Evolutionary conservation across 495 filamentous ascomycete genomes (phyloP).

Genomic region (Lasiosphaeria hispida): DNA sequence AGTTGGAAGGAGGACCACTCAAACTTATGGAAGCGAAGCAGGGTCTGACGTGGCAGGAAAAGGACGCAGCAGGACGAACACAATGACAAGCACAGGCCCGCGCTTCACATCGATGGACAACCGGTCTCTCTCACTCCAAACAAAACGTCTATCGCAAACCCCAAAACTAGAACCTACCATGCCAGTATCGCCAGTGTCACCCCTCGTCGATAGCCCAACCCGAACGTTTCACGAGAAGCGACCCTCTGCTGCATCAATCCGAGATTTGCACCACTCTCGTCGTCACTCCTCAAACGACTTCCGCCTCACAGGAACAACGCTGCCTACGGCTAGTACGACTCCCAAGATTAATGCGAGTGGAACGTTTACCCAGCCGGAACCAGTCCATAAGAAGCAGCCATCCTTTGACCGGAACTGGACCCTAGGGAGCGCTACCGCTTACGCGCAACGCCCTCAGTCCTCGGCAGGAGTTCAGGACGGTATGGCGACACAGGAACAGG

Average conservation of each 20-base stretch:
- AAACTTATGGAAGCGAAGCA: constrained; percentile 53
- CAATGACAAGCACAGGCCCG: constrained; percentile 79
- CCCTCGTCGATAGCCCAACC: constrained; percentile 55
- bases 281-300: constrained; percentile 87
- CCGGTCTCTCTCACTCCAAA: constrained; percentile 39
- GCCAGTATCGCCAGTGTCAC: constrained; percentile 43
- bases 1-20: constrained; percentile 44
- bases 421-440: constrained; percentile 54
- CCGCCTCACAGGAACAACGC: constrained; percentile 37
- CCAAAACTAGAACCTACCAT: constrained; percentile 38
- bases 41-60: constrained; percentile 48
- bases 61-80: constrained; percentile 46
- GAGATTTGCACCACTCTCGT: constrained; percentile 80
- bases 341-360: constrained; percentile 34
- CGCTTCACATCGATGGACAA: constrained; percentile 47
- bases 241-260: constrained; percentile 80
- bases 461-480: constrained; percentile 46
- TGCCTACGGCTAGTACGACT: constrained; percentile 28
- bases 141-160: constrained; percentile 45
- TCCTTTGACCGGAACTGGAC: constrained; percentile 94
- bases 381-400: constrained; percentile 70
- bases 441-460: constrained; percentile 35
- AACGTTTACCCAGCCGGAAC: constrained; percentile 33
- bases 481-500: constrained; percentile 28
- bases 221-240: constrained; percentile 47